Evolutionary conservation across 805 yeast genomes (phyloP), one percentile per base, ranked within the genome.

Genomic region (Maudiozyma bulderi): DNA sequence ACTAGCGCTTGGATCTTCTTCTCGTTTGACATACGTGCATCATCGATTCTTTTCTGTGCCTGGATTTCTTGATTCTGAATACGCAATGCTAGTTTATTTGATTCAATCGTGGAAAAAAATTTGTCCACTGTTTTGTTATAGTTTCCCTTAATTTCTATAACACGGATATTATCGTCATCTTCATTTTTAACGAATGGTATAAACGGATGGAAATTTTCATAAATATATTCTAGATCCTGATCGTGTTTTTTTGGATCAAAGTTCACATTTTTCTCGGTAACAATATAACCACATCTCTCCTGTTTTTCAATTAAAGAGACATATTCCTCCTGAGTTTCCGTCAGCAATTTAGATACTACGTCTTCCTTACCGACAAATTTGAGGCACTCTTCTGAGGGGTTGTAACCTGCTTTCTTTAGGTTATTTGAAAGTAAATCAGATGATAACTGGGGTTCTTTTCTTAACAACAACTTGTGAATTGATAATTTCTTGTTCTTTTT

Each of bases 101-200:
- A 81, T 60, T 91, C 95, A 13, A 90, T 71, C 0, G 91, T 81
- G 0, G 96, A 87, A 62, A 86, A 91, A 60, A 86, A 91, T 40
- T 70, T 72, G 65, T 91, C 99, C 20, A 91, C 73, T 0, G 97
- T 83, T 50, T 77, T 76, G 60, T 88, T 90, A 64, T 88, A 91
- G 2, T 51, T 51, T 0, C 93, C 89, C 7, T 69, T 65, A 11
- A 80, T 66, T 15, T 69, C 70, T 2, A 75, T 70, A 20, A 81
- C 59, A 26, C 69, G 67, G 45, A 59, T 64, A 1, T 51, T 57
- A 8, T 57, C 52, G 1, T 56, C 54, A 8, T 67, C 72, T 1
- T 55, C 55, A 8, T 67, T 64, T 9, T 64, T 71, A 46, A 75
- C 66, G 48, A 60, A 58, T 2, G 89, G 88, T 44, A 66, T 55